Percentiles rank a stretch among this genome's conserved stretches.
These are phyloP conservation scores for Mycena chlorophos DNA, from an alignment of 768 basidiomycete species.

Conservation along the genomic window DNA sequence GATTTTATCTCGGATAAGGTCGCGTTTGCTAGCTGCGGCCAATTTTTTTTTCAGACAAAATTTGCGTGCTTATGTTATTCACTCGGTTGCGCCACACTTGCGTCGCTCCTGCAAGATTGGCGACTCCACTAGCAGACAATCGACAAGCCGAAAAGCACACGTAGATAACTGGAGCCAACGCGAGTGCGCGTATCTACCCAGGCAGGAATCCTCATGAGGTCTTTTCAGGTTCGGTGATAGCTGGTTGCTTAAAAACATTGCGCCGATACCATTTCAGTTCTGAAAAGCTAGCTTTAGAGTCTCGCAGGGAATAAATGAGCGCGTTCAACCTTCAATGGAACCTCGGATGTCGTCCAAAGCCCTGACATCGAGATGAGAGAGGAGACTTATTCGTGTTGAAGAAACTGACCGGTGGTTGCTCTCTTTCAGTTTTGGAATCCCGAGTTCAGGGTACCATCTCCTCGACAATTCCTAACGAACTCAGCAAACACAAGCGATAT, in stretches of 20 bases:
- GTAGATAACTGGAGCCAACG: no score
- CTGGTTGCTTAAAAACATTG: constrained; percentile 58
- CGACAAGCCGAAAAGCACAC: no score
- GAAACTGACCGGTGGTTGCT: constrained; percentile 57
- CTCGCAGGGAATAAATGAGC: not conserved
- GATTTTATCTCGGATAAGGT: no score
- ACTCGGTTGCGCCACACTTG: no score
- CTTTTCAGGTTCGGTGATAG: not conserved
- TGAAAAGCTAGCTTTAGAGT: no score
- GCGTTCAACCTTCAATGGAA: constrained; percentile 64
- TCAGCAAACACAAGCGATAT: not conserved
- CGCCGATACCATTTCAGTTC: constrained; percentile 80
- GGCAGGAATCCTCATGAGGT: constrained; percentile 3
- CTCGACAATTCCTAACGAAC: constrained; percentile 62
- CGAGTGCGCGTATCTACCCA: no score
- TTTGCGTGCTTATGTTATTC: no score
- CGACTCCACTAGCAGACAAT: no score
- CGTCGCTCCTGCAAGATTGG: no score
- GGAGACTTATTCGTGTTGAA: not conserved
- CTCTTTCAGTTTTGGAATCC: constrained; percentile 35
- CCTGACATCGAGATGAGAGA: constrained; percentile 36
- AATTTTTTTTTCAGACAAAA: no score
- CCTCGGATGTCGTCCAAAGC: constrained; percentile 80
- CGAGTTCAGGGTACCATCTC: constrained; percentile 62
- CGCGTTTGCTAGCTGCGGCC: constrained; percentile 13